Evolutionary conservation across 441 rosid genomes (phyloP).

Genomic region (Corymbia citriodora): DNA sequence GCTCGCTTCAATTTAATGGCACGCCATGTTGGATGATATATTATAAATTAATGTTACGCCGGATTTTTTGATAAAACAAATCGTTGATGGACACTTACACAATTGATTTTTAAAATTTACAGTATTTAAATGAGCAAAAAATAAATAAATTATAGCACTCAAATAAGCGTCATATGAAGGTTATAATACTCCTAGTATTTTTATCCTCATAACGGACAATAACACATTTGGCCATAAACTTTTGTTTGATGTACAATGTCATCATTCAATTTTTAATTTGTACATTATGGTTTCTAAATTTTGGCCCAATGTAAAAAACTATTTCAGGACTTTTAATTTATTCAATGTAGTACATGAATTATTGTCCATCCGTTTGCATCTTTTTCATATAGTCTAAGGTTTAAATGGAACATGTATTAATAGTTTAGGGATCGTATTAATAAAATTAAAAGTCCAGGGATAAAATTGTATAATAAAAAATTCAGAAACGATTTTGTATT

Average conservation of each 20-base stretch:
- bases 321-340: background rate
- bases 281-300: fast-evolving
- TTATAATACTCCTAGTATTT: background rate
- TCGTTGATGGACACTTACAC: fast-evolving
- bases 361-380: background rate
- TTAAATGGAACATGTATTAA: background rate
- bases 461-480: background rate
- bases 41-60: no score
- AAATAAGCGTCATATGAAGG: fast-evolving
- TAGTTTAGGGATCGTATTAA: fast-evolving
- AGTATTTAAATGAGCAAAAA: fast-evolving
- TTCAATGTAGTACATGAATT: background rate
- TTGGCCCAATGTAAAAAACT: fast-evolving
- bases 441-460: fast-evolving
- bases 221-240: background rate
- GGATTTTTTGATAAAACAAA: fast-evolving
- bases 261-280: background rate
- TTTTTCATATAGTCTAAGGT: background rate
- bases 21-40: no score
- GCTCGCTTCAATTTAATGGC: background rate
- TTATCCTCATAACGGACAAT: background rate
- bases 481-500: fast-evolving
- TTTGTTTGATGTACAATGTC: background rate
- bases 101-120: no score
- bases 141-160: background rate